A percentile compares a stretch with the other conserved stretches of the same genome.
These are phyloP conservation scores for Dothideomycetidae sp. DNA, from an alignment of 2,329 filamentous ascomycete species.

Conservation along the genomic window DNA sequence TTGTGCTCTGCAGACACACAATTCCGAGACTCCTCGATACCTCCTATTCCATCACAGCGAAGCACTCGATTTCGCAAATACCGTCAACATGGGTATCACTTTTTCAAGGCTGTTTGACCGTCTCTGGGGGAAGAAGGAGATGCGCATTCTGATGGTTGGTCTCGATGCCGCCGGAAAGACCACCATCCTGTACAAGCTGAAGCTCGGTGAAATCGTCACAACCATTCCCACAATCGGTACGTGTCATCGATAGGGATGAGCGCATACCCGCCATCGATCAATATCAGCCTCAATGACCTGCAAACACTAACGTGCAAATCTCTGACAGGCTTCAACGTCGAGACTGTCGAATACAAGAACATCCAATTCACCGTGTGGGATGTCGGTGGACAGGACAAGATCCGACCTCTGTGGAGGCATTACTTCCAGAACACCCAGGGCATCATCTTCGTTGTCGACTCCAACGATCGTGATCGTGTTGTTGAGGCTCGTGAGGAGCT, in stretches of 20 bases:
- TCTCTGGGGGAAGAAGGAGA: conserved; percentile 98
- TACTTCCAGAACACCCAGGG: conserved; percentile 95
- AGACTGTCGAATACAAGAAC: conserved; percentile 98
- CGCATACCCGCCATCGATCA: background rate
- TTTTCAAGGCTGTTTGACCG: conserved; percentile 95
- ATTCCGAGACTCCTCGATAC: no score
- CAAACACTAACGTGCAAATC: conserved; percentile 5
- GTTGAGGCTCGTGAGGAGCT: conserved; percentile 87
- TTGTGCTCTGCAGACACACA: background rate
- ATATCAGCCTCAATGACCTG: background rate
- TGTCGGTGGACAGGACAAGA: conserved; percentile 98
- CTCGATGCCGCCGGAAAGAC: conserved; percentile 98
- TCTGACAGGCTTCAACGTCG: conserved; percentile 72
- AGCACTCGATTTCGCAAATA: no score
- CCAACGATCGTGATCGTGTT: conserved; percentile 78
- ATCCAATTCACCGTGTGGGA: conserved; percentile 99
- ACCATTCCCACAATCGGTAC: conserved; percentile 86
- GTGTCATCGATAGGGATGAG: conserved; percentile 14
- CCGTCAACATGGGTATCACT: conserved; percentile 76
- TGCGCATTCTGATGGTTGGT: conserved; percentile 95
- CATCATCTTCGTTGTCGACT: conserved; percentile 97
- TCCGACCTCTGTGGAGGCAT: conserved; percentile 90
- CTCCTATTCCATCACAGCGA: background rate
- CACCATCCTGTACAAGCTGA: conserved; percentile 97
- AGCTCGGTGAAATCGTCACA: conserved; percentile 94